Evolutionary conservation across 352 stramenopile species (phyloP).

Genomic region (Phytopythium ostracodes): DNA sequence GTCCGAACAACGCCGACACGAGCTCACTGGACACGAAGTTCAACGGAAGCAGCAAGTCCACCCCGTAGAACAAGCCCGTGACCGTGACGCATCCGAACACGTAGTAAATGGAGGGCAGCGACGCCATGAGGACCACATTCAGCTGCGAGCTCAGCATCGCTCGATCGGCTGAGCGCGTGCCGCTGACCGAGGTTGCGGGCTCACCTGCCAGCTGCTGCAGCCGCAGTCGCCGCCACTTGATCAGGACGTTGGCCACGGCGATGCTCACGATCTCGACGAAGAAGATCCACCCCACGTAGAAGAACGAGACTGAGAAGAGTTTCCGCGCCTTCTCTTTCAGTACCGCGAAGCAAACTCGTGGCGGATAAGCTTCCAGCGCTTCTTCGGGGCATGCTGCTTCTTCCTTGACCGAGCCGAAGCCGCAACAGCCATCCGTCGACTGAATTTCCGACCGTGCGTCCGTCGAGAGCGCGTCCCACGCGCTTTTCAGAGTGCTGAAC

Average conservation of each 20-base stretch:
- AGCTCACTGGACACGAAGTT: constrained; percentile 30
- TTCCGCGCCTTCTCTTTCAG: constrained; percentile 19
- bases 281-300: constrained; percentile 30
- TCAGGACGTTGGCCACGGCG: constrained; percentile 37
- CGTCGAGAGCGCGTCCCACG: constrained; percentile 25
- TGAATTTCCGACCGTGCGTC: constrained; percentile 27
- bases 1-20: constrained; percentile 31
- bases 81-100: constrained; percentile 20
- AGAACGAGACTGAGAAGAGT: constrained; percentile 35
- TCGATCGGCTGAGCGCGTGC: constrained; percentile 13
- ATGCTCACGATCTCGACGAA: constrained; percentile 33
- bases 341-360: constrained; percentile 30
- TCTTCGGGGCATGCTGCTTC: constrained; percentile 40
- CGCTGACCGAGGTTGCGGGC: constrained; percentile 8
- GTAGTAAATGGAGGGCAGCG: constrained; percentile 31
- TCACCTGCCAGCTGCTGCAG: constrained; percentile 30
- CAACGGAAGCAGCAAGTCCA: constrained; percentile 38
- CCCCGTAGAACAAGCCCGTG: constrained; percentile 26
- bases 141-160: constrained; percentile 26
- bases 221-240: constrained; percentile 43
- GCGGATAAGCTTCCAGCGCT: constrained; percentile 31
- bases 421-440: constrained; percentile 44
- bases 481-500: constrained; percentile 13
- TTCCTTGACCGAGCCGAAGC: constrained; percentile 34
- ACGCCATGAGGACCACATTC: constrained; percentile 32